A percentile compares a stretch with the other conserved stretches of the same genome.
These are phyloP conservation scores for Carallia brachiata DNA, from an alignment of 345 rosid genomes.

Conservation along the genomic window DNA sequence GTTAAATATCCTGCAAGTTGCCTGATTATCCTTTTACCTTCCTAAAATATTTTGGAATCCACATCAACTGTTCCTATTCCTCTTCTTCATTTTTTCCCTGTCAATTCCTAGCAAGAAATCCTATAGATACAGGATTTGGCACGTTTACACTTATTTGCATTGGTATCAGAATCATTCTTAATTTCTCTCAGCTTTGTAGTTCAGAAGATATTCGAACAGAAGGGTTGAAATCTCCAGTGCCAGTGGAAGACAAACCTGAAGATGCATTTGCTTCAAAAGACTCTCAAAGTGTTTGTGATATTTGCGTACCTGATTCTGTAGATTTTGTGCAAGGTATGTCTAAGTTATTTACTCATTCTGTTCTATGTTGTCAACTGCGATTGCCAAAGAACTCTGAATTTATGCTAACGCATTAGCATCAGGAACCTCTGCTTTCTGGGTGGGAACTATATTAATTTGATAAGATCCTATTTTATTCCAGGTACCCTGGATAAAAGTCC, in stretches of 20 bases:
- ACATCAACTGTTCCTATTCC: background rate
- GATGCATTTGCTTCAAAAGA: constrained; percentile 31
- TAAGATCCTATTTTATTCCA: constrained; percentile 32
- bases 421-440: constrained; percentile 11
- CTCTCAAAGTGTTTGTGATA: constrained; percentile 28
- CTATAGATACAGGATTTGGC: constrained; percentile 1
- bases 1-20: constrained; percentile 6
- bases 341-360: constrained; percentile 6
- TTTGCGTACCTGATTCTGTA: constrained; percentile 61
- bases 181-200: constrained; percentile 58
- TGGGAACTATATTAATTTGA: constrained; percentile 33
- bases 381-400: constrained; percentile 11
- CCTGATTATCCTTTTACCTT: constrained; percentile 1
- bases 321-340: constrained; percentile 58
- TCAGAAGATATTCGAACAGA: constrained; percentile 34
- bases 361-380: constrained; percentile 15
- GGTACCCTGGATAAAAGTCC: constrained; percentile 18
- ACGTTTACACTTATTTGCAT: constrained; percentile 18
- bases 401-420: constrained; percentile 14
- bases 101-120: background rate
- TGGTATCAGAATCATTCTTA: constrained; percentile 34
- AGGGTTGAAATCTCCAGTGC: constrained; percentile 13
- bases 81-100: background rate
- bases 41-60: background rate
- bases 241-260: constrained; percentile 28